These are phyloP conservation scores for Coemansia erecta DNA, from an alignment of 192 early-diverging fungal genomes.

Conservation along the genomic window DNA sequence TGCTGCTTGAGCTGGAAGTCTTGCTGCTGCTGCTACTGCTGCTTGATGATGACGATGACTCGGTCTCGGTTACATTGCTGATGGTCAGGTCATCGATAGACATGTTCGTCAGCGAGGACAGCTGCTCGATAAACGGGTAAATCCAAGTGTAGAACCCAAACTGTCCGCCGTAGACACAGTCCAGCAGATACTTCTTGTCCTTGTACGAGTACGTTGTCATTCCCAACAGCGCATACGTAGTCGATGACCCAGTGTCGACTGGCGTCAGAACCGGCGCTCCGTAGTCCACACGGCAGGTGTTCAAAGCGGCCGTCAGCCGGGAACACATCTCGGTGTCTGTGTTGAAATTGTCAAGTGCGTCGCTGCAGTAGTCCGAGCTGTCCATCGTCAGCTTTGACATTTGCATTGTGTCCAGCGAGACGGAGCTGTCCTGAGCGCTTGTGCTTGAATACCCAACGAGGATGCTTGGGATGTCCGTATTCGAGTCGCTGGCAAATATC, in stretches of 20 bases:
- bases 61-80: too few relatives aligned
- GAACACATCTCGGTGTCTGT: constrained; percentile 13
- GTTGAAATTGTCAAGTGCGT: constrained; percentile 1
- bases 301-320: background rate
- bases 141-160: constrained; percentile 20
- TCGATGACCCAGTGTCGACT: background rate
- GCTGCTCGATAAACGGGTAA: constrained; percentile 10
- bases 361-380: constrained; percentile 4
- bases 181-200: background rate
- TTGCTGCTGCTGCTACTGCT: constrained; percentile 2
- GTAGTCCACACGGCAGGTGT: constrained; percentile 13
- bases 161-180: background rate
- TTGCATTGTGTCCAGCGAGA: constrained; percentile 5
- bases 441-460: constrained; percentile 8
- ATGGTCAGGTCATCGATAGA: too few relatives aligned
- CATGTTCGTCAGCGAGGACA: background rate
- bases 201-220: constrained; percentile 13
- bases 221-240: constrained; percentile 9
- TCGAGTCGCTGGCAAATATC: constrained; percentile 13
- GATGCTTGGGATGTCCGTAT: constrained; percentile 4
- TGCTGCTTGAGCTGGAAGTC: background rate
- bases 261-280: constrained; percentile 14
- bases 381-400: background rate
- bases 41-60: background rate
- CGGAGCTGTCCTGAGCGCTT: constrained; percentile 2